Base-by-base conservation (phyloP, 1,284 basidiomycete species). In the Microbotryum saponariae region DNA sequence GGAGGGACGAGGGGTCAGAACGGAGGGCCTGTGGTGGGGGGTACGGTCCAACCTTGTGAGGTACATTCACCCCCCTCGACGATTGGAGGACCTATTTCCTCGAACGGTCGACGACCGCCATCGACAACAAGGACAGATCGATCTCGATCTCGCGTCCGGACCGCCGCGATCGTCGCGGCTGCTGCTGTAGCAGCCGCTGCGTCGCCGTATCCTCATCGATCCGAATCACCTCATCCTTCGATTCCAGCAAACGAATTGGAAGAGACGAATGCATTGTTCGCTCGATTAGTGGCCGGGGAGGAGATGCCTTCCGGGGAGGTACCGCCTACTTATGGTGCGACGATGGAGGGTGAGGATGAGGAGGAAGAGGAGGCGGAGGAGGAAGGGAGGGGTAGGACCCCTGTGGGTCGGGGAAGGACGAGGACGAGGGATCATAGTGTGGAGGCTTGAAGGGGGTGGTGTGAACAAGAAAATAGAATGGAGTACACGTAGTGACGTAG, bases 261-360 rank as follows among this genome's bases (percentile, higher is more conserved):
- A 25, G 21, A 47, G 53, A 23, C 54, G 18, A 23, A 37, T 20
- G 2, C 45, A 18, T 42, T 62, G n/a, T 65, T 66, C 25, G 81
- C 82, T 67, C 77, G 82, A 44, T 77, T 87, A 16, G 78, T 87
- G 42, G 78, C 81, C 23, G 86, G 85, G 7, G 80, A 83, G 70
- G 82, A 83, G 73, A 82, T 79, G 46, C 81, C 83, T 70, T 77
- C 76, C 23, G 86, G 85, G 27, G 85, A 87, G 69, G 77, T 79
- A 42, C 85, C 85, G 0, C 85, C 85, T 8, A 74, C 79, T 14
- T 87, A 87, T 70, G 79, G 81, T 7, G 76, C 78, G 44, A 77
- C 73, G 0, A 70, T 76, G 52, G 21, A 45, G 46, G 37, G 51
- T 44, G 9, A 33, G 8, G 47, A 44, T 1, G 7, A 20, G 27